Percentiles rank a stretch among this genome's conserved stretches.
Conservation (phyloP, 176 grass and related monocot genomes). For the Hyparrhenia diplandra region DNA sequence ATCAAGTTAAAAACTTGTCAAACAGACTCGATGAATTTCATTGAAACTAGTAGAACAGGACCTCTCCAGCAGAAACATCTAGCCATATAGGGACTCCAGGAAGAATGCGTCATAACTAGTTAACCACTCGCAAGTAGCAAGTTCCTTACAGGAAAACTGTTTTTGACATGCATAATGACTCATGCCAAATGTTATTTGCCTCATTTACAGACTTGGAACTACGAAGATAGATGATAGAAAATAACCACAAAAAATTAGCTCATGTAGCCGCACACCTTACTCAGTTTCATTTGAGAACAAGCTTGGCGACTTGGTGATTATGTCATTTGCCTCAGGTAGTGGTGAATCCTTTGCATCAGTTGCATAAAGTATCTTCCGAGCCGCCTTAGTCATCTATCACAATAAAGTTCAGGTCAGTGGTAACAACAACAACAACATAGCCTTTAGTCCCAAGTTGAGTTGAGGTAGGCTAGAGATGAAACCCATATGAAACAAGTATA, state of each 20-base stretch:
- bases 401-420: neutral
- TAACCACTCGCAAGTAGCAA: slow-evolving; percentile 14
- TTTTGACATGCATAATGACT: neutral
- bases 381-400: slow-evolving; percentile 71
- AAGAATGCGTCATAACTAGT: slow-evolving; percentile 3
- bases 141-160: neutral
- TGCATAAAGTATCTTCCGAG: slow-evolving; percentile 76
- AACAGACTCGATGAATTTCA: neutral
- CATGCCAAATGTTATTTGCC: slow-evolving; percentile 28
- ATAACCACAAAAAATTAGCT: slow-evolving; percentile 16
- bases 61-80: neutral
- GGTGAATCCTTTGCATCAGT: slow-evolving; percentile 61
- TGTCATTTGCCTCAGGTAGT: slow-evolving; percentile 63
- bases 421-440: no score
- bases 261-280: neutral
- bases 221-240: neutral
- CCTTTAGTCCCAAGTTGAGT: no score
- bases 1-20: neutral
- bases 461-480: no score
- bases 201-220: slow-evolving; percentile 26
- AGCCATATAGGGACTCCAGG: neutral
- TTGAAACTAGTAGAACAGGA: neutral
- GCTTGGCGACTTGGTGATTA: slow-evolving; percentile 59
- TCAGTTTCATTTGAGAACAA: slow-evolving; percentile 38
- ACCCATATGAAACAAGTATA: no score